Percentiles rank a stretch among this genome's conserved stretches.
Evolutionary conservation across 306 rosid species (phyloP).

Genomic region (Vigna mungo): DNA sequence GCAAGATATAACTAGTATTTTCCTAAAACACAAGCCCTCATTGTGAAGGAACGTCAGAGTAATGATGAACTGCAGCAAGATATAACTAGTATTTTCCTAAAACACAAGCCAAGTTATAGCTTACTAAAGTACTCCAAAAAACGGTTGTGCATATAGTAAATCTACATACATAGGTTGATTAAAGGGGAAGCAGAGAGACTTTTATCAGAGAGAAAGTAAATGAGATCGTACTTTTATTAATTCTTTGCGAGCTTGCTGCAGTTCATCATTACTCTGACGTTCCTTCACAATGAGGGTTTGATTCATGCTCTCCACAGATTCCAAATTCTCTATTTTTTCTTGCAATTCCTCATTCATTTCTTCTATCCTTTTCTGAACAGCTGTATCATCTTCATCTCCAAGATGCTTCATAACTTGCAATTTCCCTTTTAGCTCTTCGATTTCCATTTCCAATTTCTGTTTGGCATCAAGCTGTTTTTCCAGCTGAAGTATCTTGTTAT

Average conservation of each 20-base stretch:
- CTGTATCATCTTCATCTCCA: constrained; percentile 87
- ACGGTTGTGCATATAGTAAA: neutral
- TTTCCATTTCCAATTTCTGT: constrained; percentile 95
- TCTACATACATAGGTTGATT: neutral
- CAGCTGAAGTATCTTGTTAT: constrained; percentile 77
- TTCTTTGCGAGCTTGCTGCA: constrained; percentile 89
- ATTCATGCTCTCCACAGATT: constrained; percentile 59
- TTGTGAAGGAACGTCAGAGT: too few relatives aligned
- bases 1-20: neutral
- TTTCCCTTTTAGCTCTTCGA: constrained; percentile 89
- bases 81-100: neutral
- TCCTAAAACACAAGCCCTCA: neutral
- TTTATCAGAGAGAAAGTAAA: constrained; percentile 11
- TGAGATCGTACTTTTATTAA: constrained; percentile 57
- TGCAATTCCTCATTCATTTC: constrained; percentile 72
- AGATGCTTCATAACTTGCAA: constrained; percentile 95
- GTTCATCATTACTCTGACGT: constrained; percentile 94
- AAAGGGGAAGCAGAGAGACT: neutral
- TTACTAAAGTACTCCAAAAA: neutral
- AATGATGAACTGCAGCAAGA: too few relatives aligned
- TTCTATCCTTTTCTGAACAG: constrained; percentile 76
- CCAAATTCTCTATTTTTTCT: constrained; percentile 65
- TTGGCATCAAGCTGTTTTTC: constrained; percentile 89
- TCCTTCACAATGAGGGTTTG: constrained; percentile 70
- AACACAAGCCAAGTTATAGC: neutral